phyloP scores from a whole-genome alignment of 2,329 filamentous ascomycete genomes.

The Metarhizium album region DNA sequence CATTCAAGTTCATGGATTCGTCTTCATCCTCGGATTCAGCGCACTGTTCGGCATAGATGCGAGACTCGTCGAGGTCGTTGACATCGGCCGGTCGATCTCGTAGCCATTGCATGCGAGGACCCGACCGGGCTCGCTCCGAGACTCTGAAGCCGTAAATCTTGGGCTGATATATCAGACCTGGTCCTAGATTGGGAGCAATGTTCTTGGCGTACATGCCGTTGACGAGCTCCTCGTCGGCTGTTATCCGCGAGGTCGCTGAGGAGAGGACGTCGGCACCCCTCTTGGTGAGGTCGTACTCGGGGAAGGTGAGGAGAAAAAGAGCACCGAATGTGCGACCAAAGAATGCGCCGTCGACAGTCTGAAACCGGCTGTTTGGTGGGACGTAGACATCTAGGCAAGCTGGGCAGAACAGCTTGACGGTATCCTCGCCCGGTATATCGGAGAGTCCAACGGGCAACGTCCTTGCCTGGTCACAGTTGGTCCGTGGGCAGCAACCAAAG shows the following conservation, averaged over 20 bases:
- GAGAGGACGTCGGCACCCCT: conserved; percentile 51
- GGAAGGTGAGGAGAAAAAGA: conserved; percentile 96
- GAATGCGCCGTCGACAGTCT: conserved; percentile 94
- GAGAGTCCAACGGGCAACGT: conserved; percentile 89
- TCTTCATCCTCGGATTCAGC: conserved; percentile 50
- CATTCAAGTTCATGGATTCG: conserved; percentile 34
- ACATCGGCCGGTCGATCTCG: conserved; percentile 73
- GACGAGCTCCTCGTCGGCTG: conserved; percentile 44
- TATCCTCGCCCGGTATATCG: conserved; percentile 92
- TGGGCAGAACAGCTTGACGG: conserved; percentile 96
- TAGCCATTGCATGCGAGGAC: conserved; percentile 95
- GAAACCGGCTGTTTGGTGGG: conserved; percentile 92
- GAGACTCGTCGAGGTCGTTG: conserved; percentile 73
- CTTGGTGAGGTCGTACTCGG: conserved; percentile 80
- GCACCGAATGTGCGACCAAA: conserved; percentile 96
- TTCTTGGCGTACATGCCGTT: conserved; percentile 85
- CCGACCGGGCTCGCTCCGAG: conserved; percentile 77
- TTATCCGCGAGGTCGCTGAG: conserved; percentile 20
- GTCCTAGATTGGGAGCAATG: conserved; percentile 77
- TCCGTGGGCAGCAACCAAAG: conserved; percentile 91
- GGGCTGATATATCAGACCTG: conserved; percentile 79
- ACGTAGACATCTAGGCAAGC: conserved; percentile 96
- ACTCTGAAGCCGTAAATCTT: conserved; percentile 96
- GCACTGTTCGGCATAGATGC: conserved; percentile 40
- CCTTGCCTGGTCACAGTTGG: conserved; percentile 80